Conservation (phyloP, 2,329 filamentous ascomycete species). For the Alternaria incomplexa region DNA sequence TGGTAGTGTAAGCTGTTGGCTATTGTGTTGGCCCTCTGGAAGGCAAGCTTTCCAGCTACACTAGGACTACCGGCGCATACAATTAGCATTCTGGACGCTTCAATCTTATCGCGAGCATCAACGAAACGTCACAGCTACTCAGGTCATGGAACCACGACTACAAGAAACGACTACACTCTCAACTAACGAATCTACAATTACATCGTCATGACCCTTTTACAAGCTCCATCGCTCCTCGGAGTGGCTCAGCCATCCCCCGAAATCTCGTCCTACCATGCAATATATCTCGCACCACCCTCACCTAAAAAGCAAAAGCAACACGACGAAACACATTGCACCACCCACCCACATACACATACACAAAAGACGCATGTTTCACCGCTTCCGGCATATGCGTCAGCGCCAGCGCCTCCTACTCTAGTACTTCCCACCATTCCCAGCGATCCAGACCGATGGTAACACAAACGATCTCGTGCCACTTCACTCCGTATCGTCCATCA, state of each 20-base stretch:
- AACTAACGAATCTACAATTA: neutral
- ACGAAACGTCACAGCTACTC: neutral
- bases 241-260: neutral
- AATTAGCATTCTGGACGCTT: neutral
- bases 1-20: neutral
- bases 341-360: neutral
- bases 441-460: neutral
- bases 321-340: neutral
- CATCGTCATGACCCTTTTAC: neutral
- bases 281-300: neutral
- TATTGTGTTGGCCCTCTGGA: fast-evolving
- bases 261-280: neutral
- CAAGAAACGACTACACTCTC: neutral
- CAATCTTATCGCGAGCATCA: neutral
- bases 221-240: neutral
- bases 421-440: neutral
- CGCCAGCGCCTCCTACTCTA: neutral
- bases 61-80: fast-evolving
- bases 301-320: neutral
- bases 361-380: slow-evolving; percentile 8
- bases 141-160: neutral
- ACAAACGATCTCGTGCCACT: slow-evolving; percentile 5
- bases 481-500: neutral
- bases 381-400: neutral
- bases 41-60: neutral